Percentiles rank a stretch among this genome's conserved stretches.
Conservation (phyloP, 2,329 filamentous ascomycete species). For the Neophaeococcomyces aloes region DNA sequence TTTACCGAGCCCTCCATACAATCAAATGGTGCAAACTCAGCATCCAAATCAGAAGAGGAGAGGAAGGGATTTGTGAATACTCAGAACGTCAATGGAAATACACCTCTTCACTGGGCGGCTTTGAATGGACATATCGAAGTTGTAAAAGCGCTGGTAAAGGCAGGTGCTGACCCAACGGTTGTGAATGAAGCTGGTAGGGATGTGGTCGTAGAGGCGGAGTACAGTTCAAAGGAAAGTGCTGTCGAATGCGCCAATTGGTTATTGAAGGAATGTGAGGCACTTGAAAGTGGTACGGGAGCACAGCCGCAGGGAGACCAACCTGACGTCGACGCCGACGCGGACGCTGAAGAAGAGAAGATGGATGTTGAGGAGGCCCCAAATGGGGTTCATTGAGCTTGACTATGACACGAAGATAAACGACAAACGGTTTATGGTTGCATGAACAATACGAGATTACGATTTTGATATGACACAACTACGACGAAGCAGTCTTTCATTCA, state of each 20-base stretch:
- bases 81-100: slow-evolving; percentile 76
- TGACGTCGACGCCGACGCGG: neutral
- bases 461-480: no score
- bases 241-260: slow-evolving; percentile 21
- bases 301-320: no score
- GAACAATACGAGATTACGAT: no score
- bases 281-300: slow-evolving; percentile 15
- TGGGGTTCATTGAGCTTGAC: neutral
- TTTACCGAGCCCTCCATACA: slow-evolving; percentile 16
- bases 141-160: slow-evolving; percentile 65
- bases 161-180: slow-evolving; percentile 65
- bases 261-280: slow-evolving; percentile 20
- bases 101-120: slow-evolving; percentile 85
- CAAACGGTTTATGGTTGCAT: no score
- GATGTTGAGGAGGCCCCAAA: neutral
- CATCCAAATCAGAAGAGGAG: slow-evolving; percentile 5
- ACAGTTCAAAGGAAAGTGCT: slow-evolving; percentile 26
- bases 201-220: slow-evolving; percentile 61
- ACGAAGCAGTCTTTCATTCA: no score
- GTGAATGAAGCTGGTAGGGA: slow-evolving; percentile 79
- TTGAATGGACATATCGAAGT: slow-evolving; percentile 75
- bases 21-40: slow-evolving; percentile 23
- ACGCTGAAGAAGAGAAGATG: neutral
- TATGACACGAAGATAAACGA: no score
- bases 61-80: slow-evolving; percentile 31